phyloP scores from a whole-genome alignment of 352 stramenopile species.

The Globisporangium splendens region DNA sequence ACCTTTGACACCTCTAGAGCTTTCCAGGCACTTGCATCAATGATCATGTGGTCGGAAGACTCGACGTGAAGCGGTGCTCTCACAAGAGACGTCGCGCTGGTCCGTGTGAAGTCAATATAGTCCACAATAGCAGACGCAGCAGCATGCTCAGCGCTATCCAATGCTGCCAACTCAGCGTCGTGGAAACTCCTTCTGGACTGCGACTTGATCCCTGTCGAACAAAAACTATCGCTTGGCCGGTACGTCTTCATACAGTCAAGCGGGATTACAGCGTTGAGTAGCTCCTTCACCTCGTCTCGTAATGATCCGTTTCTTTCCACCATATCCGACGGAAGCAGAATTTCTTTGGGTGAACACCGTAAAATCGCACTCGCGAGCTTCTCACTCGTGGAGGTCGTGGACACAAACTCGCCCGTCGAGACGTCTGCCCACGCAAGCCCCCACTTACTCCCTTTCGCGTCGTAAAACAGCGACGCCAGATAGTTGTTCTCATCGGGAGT shows the following conservation, averaged over 20 bases:
- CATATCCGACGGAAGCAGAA: slow-evolving; percentile 43
- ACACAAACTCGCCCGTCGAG: slow-evolving; percentile 77
- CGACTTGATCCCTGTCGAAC: not conserved
- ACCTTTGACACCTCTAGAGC: slow-evolving; percentile 64
- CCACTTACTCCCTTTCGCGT: slow-evolving; percentile 22
- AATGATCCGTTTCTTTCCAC: slow-evolving; percentile 3
- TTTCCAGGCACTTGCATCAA: slow-evolving; percentile 70
- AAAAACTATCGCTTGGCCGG: slow-evolving; percentile 29
- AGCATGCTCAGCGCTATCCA: slow-evolving; percentile 27
- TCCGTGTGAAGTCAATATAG: slow-evolving; percentile 67
- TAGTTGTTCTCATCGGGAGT: slow-evolving; percentile 79
- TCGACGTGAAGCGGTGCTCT: slow-evolving; percentile 50
- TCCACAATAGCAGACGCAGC: slow-evolving; percentile 55
- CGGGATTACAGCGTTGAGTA: slow-evolving; percentile 42
- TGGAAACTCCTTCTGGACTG: not conserved
- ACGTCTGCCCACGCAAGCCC: slow-evolving; percentile 72
- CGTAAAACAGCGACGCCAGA: slow-evolving; percentile 46
- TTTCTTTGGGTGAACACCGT: slow-evolving; percentile 63
- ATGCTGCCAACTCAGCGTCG: slow-evolving; percentile 1
- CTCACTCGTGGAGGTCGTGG: slow-evolving; percentile 48
- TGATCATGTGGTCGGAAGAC: slow-evolving; percentile 75
- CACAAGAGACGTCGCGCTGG: slow-evolving; percentile 28
- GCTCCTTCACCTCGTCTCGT: slow-evolving; percentile 15
- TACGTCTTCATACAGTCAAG: slow-evolving; percentile 62
- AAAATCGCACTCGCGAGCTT: slow-evolving; percentile 57